Conservation (phyloP, 768 basidiomycete species). For the Termitomyces sp. region DNA sequence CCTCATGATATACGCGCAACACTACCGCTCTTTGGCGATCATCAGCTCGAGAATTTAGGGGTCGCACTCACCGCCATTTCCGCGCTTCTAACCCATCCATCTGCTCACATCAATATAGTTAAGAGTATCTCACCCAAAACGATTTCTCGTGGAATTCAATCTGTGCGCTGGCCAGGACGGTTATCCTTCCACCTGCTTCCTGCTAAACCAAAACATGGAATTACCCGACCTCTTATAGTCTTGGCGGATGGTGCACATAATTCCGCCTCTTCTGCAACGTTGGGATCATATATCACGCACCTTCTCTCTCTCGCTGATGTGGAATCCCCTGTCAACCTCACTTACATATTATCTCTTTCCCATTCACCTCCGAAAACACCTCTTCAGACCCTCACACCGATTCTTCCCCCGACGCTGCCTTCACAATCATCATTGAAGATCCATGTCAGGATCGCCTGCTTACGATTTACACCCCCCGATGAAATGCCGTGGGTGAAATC, state of each 20-base stretch:
- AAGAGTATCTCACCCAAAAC: conserved; percentile 44
- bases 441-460: conserved; percentile 47
- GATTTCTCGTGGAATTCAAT: conserved; percentile 55
- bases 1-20: conserved; percentile 39
- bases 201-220: conserved; percentile 13
- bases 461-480: conserved; percentile 71
- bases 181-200: conserved; percentile 62
- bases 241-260: conserved; percentile 97
- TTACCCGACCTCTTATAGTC: conserved; percentile 31
- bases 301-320: conserved; percentile 19
- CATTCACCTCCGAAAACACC: conserved; percentile 86
- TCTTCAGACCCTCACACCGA: conserved; percentile 61
- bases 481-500: conserved; percentile 94
- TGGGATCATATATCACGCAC: conserved; percentile 62
- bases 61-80: conserved; percentile 63
- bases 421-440: conserved; percentile 24
- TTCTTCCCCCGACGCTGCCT: conserved; percentile 46
- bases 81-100: conserved; percentile 43
- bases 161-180: conserved; percentile 77
- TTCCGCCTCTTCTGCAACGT: conserved; percentile 64
- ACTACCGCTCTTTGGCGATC: conserved; percentile 72
- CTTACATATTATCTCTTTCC: conserved; percentile 81
- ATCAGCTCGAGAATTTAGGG: conserved; percentile 85
- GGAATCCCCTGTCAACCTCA: conserved; percentile 38
- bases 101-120: conserved; percentile 20